Evolutionary conservation across 352 stramenopile genomes (phyloP).

Genomic region (Phytophthora capsici): DNA sequence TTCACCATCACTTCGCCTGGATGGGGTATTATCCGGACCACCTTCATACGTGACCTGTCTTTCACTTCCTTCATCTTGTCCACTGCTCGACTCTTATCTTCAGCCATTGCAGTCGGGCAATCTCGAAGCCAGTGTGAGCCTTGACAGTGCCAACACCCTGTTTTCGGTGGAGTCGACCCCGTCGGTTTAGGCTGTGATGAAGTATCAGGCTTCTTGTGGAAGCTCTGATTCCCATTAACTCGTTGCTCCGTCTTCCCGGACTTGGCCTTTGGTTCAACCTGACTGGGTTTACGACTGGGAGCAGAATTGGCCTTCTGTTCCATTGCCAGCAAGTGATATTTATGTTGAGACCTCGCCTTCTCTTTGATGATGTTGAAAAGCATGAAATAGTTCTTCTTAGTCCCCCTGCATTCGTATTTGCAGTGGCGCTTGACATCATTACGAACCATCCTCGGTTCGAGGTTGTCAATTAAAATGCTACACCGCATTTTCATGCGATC

Average conservation of each 20-base stretch:
- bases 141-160: background rate
- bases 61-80: background rate
- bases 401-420: background rate
- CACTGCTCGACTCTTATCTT: background rate
- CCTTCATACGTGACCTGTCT: background rate
- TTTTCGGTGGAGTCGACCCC: background rate
- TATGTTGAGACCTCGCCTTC: background rate
- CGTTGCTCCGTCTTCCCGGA: background rate
- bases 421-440: background rate
- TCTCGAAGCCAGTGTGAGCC: background rate
- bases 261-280: background rate
- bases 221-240: background rate
- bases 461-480: background rate
- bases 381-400: background rate
- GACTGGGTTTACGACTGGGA: background rate
- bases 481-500: background rate
- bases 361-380: background rate
- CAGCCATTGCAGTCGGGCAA: background rate
- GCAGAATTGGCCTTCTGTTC: background rate
- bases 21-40: background rate
- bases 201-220: background rate
- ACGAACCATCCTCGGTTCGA: background rate
- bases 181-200: background rate
- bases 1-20: background rate
- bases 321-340: background rate